Base-by-base conservation (phyloP, 139 green algal species). In the Chlorella sp. region DNA sequence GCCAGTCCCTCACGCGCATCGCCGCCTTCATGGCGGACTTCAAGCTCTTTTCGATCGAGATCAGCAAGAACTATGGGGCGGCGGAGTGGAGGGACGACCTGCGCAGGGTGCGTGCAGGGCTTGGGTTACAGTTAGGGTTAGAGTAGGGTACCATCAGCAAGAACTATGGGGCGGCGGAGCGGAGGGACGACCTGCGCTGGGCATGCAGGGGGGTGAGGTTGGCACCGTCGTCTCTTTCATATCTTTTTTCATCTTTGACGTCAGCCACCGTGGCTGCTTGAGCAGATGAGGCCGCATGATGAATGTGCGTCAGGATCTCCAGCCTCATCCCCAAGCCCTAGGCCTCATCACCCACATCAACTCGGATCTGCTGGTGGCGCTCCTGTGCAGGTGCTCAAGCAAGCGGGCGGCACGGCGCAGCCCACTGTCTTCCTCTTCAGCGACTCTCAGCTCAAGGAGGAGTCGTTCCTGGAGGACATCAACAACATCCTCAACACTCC, bases 401-500 rank as follows among this genome's bases (percentile, higher is more conserved):
- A 64, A 20, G 86, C 88, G 1, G 90, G 90, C 6, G 80, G 69
- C 6, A 78, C 90, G 23, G 72, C 69, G 67, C 60, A 74, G 36
- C 75, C 71, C 2, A 70, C 62, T 29, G 83, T 91, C 50, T 93
- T 95, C 81, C 77, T 95, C 35, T 92, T 94, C 78, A 85, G 70
- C 31, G 89, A 94, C 84, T 87, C 82, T 31, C 61, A 92, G 80
- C 88, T 94, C 69, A 89, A 91, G 76, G 35, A 83, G 3, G 88
- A 95, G 75, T 82, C 81, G 29, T 93, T 91, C 72, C 79, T 95
- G 36, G 90, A 94, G 77, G 90, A 95, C 78, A 83, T 95, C 79
- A 95, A 95, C 86, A 93, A 93, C 75, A 75, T 95, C 22, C 82
- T 95, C 1, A 95, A 95, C 77, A 75, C 71, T 32, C 87, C 88